These are phyloP conservation scores for Camptophora hylomeconis DNA, from an alignment of 2,329 filamentous ascomycete species.

Conservation along the genomic window DNA sequence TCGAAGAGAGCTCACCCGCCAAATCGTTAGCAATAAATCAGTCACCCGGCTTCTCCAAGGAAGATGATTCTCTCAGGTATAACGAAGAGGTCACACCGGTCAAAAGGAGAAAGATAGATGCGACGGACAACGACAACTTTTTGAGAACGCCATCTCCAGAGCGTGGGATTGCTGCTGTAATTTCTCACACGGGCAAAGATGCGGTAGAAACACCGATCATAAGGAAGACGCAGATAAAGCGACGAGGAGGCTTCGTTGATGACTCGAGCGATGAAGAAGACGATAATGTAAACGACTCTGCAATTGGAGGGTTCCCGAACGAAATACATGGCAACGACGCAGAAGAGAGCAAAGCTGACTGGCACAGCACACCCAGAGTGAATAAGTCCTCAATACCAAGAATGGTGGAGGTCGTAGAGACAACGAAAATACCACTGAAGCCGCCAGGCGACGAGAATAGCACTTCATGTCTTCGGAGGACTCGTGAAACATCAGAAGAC, in stretches of 20 bases:
- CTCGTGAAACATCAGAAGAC: conserved; percentile 11
- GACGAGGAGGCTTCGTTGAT: conserved; percentile 17
- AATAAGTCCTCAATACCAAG: no score
- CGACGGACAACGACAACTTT: conserved; percentile 6
- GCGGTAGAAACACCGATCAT: conserved; percentile 1
- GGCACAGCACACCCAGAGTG: conserved; percentile 1
- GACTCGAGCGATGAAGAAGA: conserved; percentile 37
- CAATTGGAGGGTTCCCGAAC: neutral
- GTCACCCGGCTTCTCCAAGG: conserved; percentile 3
- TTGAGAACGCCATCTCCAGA: conserved; percentile 13
- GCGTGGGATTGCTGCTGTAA: neutral
- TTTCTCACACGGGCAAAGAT: neutral
- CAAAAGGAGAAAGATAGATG: conserved; percentile 30
- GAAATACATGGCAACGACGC: conserved; percentile 1
- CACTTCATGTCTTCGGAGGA: no score
- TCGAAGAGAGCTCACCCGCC: conserved; percentile 17
- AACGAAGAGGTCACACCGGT: conserved; percentile 27
- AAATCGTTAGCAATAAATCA: conserved; percentile 10
- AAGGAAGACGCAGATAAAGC: conserved; percentile 7
- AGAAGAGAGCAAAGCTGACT: conserved; percentile 1
- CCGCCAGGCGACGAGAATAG: conserved; percentile 8
- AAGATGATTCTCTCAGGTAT: conserved; percentile 20
- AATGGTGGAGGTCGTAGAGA: conserved; percentile 3
- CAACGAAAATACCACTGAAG: conserved; percentile 14
- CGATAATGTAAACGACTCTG: no score